A percentile compares a stretch with the other conserved stretches of the same genome.
Conservation (phyloP, 2,329 filamentous ascomycete species). For the Sporothrix humicola region DNA sequence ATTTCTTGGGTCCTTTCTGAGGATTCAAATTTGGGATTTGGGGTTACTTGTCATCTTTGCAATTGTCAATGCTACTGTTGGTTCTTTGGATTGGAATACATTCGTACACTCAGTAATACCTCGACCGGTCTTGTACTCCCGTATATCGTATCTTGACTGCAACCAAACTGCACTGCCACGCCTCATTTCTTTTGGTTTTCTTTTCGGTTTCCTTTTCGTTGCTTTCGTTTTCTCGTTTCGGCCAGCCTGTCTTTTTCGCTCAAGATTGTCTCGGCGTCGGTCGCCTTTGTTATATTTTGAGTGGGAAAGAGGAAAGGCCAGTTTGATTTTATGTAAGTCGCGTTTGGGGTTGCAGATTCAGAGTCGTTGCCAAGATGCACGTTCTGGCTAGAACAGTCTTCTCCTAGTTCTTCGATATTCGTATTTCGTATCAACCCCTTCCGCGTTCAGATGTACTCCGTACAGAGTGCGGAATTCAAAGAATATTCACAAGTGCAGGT, state of each 20-base stretch:
- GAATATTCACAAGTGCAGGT: too few relatives aligned
- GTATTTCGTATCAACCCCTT: conserved; percentile 20
- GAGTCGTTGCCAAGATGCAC: conserved; percentile 1
- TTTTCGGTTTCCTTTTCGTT: background rate
- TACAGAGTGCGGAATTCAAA: too few relatives aligned
- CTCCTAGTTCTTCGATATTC: background rate
- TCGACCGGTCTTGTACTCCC: background rate
- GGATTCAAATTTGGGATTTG: background rate
- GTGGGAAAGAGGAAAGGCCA: background rate
- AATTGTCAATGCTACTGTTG: conserved; percentile 1
- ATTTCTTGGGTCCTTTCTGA: background rate
- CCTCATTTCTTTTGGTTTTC: conserved; percentile 10
- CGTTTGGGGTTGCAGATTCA: background rate
- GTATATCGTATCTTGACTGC: background rate
- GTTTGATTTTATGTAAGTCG: background rate
- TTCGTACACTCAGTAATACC: too few relatives aligned
- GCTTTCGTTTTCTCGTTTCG: conserved; percentile 3
- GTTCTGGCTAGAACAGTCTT: conserved; percentile 9
- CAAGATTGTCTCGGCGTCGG: background rate
- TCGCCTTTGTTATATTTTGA: background rate
- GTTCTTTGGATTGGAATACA: background rate
- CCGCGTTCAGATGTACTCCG: too few relatives aligned
- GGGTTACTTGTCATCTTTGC: background rate
- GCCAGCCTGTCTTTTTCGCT: background rate
- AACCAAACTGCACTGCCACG: conserved; percentile 23